phyloP scores from a whole-genome alignment of 179 eudicot genomes.

The Spinacia oleracea region DNA sequence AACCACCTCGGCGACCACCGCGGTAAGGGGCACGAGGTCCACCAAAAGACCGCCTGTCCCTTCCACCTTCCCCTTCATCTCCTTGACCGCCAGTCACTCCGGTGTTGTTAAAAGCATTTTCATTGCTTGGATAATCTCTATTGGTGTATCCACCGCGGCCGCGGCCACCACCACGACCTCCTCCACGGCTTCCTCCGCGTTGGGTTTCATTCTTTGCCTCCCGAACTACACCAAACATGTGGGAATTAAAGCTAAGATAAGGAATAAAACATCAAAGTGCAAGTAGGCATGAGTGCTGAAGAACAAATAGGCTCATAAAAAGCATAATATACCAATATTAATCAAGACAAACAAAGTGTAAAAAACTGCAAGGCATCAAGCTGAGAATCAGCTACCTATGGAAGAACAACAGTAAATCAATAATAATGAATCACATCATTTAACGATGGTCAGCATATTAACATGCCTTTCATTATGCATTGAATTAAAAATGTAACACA shows the following conservation, averaged over 20 bases:
- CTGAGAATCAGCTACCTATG: not conserved
- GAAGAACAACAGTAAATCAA: not conserved
- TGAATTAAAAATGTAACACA: not conserved
- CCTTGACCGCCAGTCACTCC: slow-evolving; percentile 49
- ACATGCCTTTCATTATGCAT: not conserved
- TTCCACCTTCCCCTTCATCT: slow-evolving; percentile 55
- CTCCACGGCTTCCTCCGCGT: slow-evolving; percentile 40
- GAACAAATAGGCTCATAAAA: not conserved
- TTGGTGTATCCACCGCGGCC: slow-evolving; percentile 41
- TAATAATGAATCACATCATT: not conserved
- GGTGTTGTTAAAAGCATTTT: slow-evolving; percentile 46
- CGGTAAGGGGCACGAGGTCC: slow-evolving; percentile 70
- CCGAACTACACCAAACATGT: slow-evolving; percentile 26
- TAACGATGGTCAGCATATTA: not conserved
- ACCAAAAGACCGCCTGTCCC: slow-evolving; percentile 63
- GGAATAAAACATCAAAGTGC: not conserved
- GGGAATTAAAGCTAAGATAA: not conserved
- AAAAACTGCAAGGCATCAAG: not conserved
- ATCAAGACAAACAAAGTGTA: not conserved
- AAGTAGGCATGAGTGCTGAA: not conserved
- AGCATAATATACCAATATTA: not conserved
- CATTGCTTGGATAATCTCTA: slow-evolving; percentile 44
- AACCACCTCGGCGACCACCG: slow-evolving; percentile 82
- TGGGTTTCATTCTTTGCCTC: slow-evolving; percentile 35
- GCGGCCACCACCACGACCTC: slow-evolving; percentile 42